Evolutionary conservation across 768 basidiomycete genomes (phyloP), one percentile per base, ranked within the genome.

Genomic region (Collybia sp.): DNA sequence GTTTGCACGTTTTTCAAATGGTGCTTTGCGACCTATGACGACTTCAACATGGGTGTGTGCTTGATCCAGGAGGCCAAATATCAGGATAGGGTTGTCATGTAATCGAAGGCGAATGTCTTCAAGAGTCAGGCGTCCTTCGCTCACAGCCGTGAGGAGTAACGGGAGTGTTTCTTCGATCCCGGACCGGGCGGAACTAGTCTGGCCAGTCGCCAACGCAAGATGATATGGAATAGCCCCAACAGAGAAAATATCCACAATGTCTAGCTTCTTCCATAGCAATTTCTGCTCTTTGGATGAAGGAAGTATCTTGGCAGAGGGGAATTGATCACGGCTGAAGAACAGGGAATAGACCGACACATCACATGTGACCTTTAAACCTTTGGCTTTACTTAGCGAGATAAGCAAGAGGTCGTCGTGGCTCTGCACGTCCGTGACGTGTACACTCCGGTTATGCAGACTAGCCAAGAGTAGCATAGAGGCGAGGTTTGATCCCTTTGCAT

Each of bases 321-420:
- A 94, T 49, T 89, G 75, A 44, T 85, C 86, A 38, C 69, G 73
- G 2, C 78, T 80, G 71, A 91, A 94, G 79, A 96, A 97, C 44
- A 99, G 70, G 13, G 90, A 79, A 65, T 88, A 97, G 42, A 97
- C 77, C 12, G 93, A 84, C 30, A 96, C 91, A 55, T 99, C 96
- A 64, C 95, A 98, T 2, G 95, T 97, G 42, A 97, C 95, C 57
- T 90, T 88, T 56, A 98, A 79, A 11, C 88, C 75, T 70, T 93
- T 94, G 35, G 85, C 85, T 70, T 99, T 99, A 77, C 92, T 93
- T 33, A 99, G 75, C 2, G 88, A 84, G 60, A 99, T 97, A 47
- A 99, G 70, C 25, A 87, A 72, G 40, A 99, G 71, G 58, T 98
- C 96, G 45, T 94, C 92, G 53, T 79, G 77, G 51, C 76, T 86